phyloP scores from a whole-genome alignment of 2,329 filamentous ascomycete genomes.

The Alternaria angustiovoidea region DNA sequence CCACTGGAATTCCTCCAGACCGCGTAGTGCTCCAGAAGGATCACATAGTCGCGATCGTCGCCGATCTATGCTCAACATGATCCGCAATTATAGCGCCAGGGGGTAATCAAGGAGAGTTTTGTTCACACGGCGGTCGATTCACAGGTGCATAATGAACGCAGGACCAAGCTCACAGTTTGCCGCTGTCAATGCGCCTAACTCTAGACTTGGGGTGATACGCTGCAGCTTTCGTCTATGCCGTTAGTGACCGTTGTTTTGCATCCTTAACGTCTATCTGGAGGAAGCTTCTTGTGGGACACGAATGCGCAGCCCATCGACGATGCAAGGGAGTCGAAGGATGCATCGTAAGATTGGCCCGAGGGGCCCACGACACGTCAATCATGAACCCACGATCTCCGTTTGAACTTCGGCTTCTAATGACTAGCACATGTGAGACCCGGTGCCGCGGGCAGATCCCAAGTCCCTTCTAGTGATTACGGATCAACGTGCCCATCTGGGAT shows the following conservation, averaged over 20 bases:
- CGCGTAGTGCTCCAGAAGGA: constrained; percentile 27
- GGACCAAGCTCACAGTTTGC: constrained; percentile 22
- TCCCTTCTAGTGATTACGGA: constrained; percentile 9
- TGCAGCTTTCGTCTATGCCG: constrained; percentile 1
- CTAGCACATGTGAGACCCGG: constrained; percentile 22
- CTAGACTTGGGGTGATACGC: neutral
- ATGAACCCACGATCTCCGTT: constrained; percentile 24
- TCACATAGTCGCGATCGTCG: constrained; percentile 34
- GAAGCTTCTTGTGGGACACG: neutral
- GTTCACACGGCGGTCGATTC: constrained; percentile 30
- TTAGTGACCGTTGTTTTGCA: constrained; percentile 7
- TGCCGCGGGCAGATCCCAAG: constrained; percentile 20
- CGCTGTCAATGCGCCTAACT: constrained; percentile 17
- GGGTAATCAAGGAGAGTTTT: constrained; percentile 23
- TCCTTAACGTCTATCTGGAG: constrained; percentile 5
- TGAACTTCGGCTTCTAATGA: constrained; percentile 28
- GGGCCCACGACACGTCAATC: constrained; percentile 22
- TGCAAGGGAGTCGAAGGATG: constrained; percentile 17
- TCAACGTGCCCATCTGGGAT: constrained; percentile 11
- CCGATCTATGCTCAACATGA: constrained; percentile 34
- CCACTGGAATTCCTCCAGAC: constrained; percentile 29
- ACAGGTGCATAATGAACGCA: constrained; percentile 27
- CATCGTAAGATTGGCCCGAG: constrained; percentile 16
- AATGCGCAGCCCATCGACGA: constrained; percentile 12
- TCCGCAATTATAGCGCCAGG: constrained; percentile 23